Evolutionary conservation across 1,139 yeast genomes (phyloP), one percentile per base, ranked within the genome.

Genomic region (Starmera stellimalicola): DNA sequence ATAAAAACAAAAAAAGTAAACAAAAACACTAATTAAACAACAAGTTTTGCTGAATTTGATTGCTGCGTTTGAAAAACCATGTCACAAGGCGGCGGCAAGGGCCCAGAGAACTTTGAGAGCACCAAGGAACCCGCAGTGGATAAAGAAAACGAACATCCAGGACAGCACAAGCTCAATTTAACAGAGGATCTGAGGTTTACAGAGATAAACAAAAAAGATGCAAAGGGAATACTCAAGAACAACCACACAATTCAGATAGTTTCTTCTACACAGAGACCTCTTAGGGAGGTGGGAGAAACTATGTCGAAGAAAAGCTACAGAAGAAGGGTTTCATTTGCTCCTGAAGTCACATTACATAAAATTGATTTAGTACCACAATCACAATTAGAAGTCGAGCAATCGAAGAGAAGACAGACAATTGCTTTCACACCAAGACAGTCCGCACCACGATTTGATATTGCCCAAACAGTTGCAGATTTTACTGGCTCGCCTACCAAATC

Each of bases 291-390:
- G 2, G 41, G 42, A 26, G 17, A 26, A 7, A 12, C 38, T 1
- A 38, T 16, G 26, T 30, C 36, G 22, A 34, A 41, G 29, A 34
- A 42, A 11, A 39, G 33, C 32, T 32, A 51, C 40, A 40, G 56
- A 43, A 58, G 87, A 43, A 55, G 87, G 25, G 87, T 79, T 0
- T 77, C 84, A 1, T 79, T 79, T 60, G 84, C 85, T 2, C 84
- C 84, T 2, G 87, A 78, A 46, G 87, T 78, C 0, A 78, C 85
- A 0, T 57, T 79, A 25, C 85, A 78, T 52, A 77, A 76, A 45
- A 72, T 78, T 36, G 76, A 71, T 40, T 55, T 69, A 37, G 59
- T 70, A 6, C 52, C 47, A 15, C 35, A 39, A 16, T 42, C 36
- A 6, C 43, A 44, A 10, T 44, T 48, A 5, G 43, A 47, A 14